A percentile compares a stretch with the other conserved stretches of the same genome.
Conservation (phyloP, 441 rosid species). For the Syzygium malaccense region DNA sequence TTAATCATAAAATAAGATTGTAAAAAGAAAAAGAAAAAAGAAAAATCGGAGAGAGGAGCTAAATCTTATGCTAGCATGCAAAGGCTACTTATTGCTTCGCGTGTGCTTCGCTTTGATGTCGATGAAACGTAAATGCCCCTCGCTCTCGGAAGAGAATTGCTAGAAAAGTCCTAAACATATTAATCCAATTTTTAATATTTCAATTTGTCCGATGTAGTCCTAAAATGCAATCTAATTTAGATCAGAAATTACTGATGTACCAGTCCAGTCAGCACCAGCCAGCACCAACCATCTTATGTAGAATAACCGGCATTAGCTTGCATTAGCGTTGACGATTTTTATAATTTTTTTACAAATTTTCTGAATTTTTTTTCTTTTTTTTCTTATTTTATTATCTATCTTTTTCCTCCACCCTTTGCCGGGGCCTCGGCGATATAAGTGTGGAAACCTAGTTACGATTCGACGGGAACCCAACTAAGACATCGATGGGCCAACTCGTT, state of each 20-base stretch:
- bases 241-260: rapidly evolving
- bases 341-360: background rate
- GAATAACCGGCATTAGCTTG: rapidly evolving
- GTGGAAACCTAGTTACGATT: background rate
- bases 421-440: background rate
- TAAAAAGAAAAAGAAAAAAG: background rate
- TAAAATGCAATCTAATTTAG: no score
- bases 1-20: no score
- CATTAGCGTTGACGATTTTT: rapidly evolving
- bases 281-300: rapidly evolving
- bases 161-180: background rate
- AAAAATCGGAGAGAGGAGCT: background rate
- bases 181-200: no score
- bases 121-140: background rate
- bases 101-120: background rate
- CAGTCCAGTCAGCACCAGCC: rapidly evolving
- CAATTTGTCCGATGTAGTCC: no score
- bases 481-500: background rate
- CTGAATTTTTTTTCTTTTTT: background rate
- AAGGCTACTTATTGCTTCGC: background rate
- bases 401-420: background rate
- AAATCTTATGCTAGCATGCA: background rate
- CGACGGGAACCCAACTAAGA: background rate
- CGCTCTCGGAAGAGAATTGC: background rate
- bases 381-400: background rate